Base-by-base conservation (phyloP, 305 asterid species). In the Fraxinus albicans region DNA sequence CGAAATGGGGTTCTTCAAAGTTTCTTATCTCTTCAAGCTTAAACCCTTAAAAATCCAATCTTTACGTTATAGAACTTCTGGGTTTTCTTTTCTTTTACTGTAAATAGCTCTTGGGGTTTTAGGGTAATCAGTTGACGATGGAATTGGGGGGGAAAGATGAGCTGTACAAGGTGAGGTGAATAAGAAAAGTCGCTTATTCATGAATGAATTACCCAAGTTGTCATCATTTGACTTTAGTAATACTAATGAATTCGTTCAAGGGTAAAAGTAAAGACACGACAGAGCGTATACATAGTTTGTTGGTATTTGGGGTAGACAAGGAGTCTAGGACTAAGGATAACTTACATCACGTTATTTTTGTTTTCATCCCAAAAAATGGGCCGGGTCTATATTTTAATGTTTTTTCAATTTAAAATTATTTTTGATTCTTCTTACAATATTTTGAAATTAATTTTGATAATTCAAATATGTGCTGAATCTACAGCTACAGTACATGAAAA, bases 211-310 rank as follows among this genome's bases (percentile, higher is more conserved):
- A 87, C 85, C 89, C 75, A 5, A 79, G 2, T 25, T 86, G 89
- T 89, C 90, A 89, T 86, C 83, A 21, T 17, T 79, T 36, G 35
- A 80, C 80, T 33, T 2, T 0, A 36, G 36, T 2, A 29, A 3
- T 27, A 50, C 33, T 27, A 8, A 44, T 78, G 74, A 27, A 4
- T 36, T 23, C 29, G 21, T 38, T n/a, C 8, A 63, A 2, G 85
- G 69, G 89, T 86, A 87, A 72, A 88, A 69, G 55, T 81, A 1
- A 36, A 53, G 34, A 27, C 63, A 35, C 19, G 6, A 55, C 53
- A n/a, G 36, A 25, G 85, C 84, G 87, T 83, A 88, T 85, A 88
- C 80, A 83, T 78, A 83, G 73, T 86, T 86, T 86, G 91, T 85
- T 86, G 74, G 86, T 81, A 86, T 86, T 86, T 74, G 73, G 7